Base-by-base conservation (phyloP, 805 yeast species). In the Yarrowia keelungensis region DNA sequence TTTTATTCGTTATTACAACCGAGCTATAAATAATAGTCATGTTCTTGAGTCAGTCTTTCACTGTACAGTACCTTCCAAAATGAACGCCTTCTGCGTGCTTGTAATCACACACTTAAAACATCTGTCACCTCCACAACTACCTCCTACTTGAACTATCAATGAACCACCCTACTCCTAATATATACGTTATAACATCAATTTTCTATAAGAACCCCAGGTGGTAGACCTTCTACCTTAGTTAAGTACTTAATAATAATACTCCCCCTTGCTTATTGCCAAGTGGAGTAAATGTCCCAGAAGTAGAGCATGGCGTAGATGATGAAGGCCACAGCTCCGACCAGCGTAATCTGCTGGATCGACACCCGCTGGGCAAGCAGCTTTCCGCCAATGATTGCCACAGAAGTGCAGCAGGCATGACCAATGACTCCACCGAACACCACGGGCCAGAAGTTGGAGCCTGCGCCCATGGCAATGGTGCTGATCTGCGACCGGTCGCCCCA, bases 401-500 rank as follows among this genome's bases (percentile, higher is more conserved):
- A 86, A 0, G 98, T 91, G 80, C 98, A 95, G 10, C 90, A 58
- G 10, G 89, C 87, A 79, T 95, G 99, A 42, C 99, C 99, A 51
- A 89, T 78, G 46, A 92, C 86, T 22, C 97, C 97, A 71, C 99
- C 99, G 58, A 88, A 73, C 58, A 94, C 91, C 47, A 93, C 97
- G 73, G 83, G 83, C 93, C 95, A 88, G 80, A 92, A 95, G 78
- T 92, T 90, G 53, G 92, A 88, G 47, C 97, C 97, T 0, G 99
- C 97, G 67, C 98, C 98, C 96, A 95, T 90, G 49, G 98, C 98
- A 74, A 95, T 92, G 42, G 98, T 95, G 53, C 98, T 97, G 69
- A 95, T 92, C 81, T 95, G 99, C 12, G 98, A 92, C 75, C 99
- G 87, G 79, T 95, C 99, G 65, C 99, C 99, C 97, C 98, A 92